A percentile compares a stretch with the other conserved stretches of the same genome.
Conservation (phyloP, 106 monocot genomes). For the Allium fistulosum region DNA sequence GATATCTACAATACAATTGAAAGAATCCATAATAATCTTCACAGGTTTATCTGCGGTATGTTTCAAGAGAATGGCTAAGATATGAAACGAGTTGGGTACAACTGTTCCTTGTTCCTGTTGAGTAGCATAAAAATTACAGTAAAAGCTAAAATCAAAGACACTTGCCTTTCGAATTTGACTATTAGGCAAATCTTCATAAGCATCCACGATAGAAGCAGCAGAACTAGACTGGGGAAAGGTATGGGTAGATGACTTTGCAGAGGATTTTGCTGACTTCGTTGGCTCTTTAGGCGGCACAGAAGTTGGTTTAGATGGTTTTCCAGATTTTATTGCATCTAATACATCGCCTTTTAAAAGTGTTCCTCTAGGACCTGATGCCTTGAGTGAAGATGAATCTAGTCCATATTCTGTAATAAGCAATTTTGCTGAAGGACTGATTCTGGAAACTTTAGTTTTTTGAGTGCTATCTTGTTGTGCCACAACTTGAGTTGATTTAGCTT, state of each 20-base stretch:
- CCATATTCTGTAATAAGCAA: constrained; percentile 77
- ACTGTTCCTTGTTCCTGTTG: not conserved
- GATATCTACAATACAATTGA: no score
- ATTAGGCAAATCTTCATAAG: constrained; percentile 76
- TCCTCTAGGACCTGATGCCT: constrained; percentile 81
- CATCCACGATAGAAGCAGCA: constrained; percentile 7
- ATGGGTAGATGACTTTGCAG: constrained; percentile 13
- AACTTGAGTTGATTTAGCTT: constrained; percentile 26
- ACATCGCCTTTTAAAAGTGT: constrained; percentile 97
- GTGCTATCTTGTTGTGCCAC: constrained; percentile 17
- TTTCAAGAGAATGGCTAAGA: no score
- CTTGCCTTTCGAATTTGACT: constrained; percentile 84
- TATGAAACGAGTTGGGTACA: no score
- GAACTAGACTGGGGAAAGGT: constrained; percentile 9
- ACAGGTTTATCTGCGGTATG: no score
- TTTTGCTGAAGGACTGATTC: constrained; percentile 93
- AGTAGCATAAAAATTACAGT: not conserved
- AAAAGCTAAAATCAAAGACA: not conserved
- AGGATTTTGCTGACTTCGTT: constrained; percentile 13
- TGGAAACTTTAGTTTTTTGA: constrained; percentile 25
- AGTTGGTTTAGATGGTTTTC: constrained; percentile 24
- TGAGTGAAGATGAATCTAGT: constrained; percentile 59
- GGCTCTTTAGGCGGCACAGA: constrained; percentile 22
- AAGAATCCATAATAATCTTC: no score
- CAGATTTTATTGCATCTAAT: constrained; percentile 49